A percentile compares a stretch with the other conserved stretches of the same genome.
Conservation (phyloP, 2,329 filamentous ascomycete species). For the Ilyonectria destructans region DNA sequence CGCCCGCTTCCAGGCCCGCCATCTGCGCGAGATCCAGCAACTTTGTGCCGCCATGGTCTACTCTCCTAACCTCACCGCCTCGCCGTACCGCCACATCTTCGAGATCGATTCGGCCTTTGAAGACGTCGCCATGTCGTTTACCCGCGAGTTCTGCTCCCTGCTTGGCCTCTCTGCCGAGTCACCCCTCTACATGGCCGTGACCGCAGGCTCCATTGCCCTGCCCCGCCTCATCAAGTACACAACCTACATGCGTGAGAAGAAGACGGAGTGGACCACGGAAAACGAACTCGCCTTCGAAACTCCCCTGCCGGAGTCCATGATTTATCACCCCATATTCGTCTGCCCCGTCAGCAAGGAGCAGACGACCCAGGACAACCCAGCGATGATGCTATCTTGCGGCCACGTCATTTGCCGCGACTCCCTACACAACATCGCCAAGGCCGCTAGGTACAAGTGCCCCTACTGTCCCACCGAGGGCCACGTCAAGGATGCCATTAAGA, state of each 20-base stretch:
- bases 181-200: constrained; percentile 92
- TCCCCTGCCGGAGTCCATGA: constrained; percentile 72
- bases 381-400: constrained; percentile 97
- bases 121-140: constrained; percentile 90
- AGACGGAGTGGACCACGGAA: constrained; percentile 94
- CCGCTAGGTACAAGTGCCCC: constrained; percentile 90
- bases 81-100: constrained; percentile 87
- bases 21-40: constrained; percentile 85
- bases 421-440: constrained; percentile 84
- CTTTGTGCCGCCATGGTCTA: constrained; percentile 88
- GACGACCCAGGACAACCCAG: constrained; percentile 91
- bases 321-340: constrained; percentile 97
- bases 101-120: constrained; percentile 83
- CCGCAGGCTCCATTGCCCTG: constrained; percentile 92
- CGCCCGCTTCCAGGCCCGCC: constrained; percentile 80
- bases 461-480: constrained; percentile 93
- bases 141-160: constrained; percentile 93
- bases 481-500: constrained; percentile 81
- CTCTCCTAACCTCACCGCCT: constrained; percentile 79
- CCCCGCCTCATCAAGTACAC: constrained; percentile 92
- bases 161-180: constrained; percentile 92
- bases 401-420: constrained; percentile 94
- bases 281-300: constrained; percentile 90
- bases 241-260: constrained; percentile 88
- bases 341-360: constrained; percentile 98